These are phyloP conservation scores for Starmerella khaoyaiensis DNA, from an alignment of 805 yeast species.

Conservation along the genomic window DNA sequence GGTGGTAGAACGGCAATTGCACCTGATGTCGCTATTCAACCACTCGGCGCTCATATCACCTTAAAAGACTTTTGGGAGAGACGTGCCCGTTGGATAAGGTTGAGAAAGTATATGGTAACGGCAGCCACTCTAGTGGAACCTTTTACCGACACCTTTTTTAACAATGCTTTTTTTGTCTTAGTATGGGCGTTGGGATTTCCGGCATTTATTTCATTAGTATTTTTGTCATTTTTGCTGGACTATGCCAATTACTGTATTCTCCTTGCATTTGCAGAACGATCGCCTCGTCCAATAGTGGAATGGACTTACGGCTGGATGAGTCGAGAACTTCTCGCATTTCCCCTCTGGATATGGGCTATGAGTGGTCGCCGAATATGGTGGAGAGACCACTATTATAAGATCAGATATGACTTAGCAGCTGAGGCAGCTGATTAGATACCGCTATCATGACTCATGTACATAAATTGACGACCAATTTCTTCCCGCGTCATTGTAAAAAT, in stretches of 20 bases:
- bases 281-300: slow-evolving; percentile 15
- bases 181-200: neutral
- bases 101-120: slow-evolving; percentile 74
- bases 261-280: slow-evolving; percentile 7
- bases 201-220: slow-evolving; percentile 32
- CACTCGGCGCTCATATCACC: slow-evolving; percentile 33
- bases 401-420: slow-evolving; percentile 63
- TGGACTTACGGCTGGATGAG: slow-evolving; percentile 46
- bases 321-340: slow-evolving; percentile 64
- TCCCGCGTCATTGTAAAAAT: too few relatives aligned
- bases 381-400: slow-evolving; percentile 61
- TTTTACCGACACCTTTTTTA: slow-evolving; percentile 60
- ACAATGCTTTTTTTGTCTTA: slow-evolving; percentile 31
- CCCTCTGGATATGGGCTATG: slow-evolving; percentile 75
- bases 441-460: neutral
- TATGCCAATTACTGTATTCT: slow-evolving; percentile 36
- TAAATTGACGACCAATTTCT: too few relatives aligned
- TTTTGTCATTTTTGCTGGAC: slow-evolving; percentile 54
- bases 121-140: slow-evolving; percentile 80
- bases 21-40: slow-evolving; percentile 69
- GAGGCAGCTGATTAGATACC: slow-evolving; percentile 35
- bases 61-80: slow-evolving; percentile 49
- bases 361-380: slow-evolving; percentile 53
- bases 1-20: slow-evolving; percentile 69
- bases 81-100: slow-evolving; percentile 74